Evolutionary conservation across 1,284 basidiomycete species (phyloP).

Genomic region (Rhodotorula mucilaginosa): DNA sequence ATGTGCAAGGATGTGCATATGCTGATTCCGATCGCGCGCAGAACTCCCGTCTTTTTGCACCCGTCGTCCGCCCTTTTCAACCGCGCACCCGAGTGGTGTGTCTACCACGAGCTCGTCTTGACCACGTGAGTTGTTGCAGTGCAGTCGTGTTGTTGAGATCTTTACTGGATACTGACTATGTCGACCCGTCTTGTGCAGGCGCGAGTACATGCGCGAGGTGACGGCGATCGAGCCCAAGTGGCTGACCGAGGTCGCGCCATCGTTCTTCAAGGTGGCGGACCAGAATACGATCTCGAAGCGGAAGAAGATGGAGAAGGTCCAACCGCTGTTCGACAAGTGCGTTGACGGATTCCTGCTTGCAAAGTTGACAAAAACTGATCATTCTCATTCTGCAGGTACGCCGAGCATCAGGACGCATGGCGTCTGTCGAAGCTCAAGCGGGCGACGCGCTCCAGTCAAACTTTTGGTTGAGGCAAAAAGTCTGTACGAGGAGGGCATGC

Average conservation of each 20-base stretch:
- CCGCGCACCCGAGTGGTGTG: constrained; percentile 74
- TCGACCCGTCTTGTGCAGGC: background rate
- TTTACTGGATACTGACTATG: background rate
- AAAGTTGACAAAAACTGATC: constrained; percentile 29
- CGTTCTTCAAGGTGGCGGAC: constrained; percentile 97
- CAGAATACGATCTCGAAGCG: constrained; percentile 94
- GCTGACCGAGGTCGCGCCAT: constrained; percentile 95
- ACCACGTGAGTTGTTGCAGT: constrained; percentile 23
- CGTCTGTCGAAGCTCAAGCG: constrained; percentile 81
- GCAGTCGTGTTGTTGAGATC: too few species aligned
- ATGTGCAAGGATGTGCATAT: background rate
- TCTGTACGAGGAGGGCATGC: too few species aligned
- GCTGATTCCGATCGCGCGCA: background rate
- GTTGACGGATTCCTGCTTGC: constrained; percentile 18
- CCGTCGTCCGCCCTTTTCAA: constrained; percentile 97
- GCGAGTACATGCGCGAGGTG: constrained; percentile 93
- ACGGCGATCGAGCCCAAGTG: constrained; percentile 97
- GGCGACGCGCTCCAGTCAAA: constrained; percentile 66
- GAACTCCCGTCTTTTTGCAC: constrained; percentile 93
- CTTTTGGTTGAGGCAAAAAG: constrained; percentile 42
- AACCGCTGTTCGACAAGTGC: constrained; percentile 79
- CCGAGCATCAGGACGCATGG: constrained; percentile 82
- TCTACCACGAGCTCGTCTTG: constrained; percentile 65
- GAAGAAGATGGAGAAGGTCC: constrained; percentile 96
- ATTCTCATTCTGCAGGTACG: constrained; percentile 47